Base-by-base conservation (phyloP, 495 filamentous ascomycete species). In the Aspergillus nanangensis region DNA sequence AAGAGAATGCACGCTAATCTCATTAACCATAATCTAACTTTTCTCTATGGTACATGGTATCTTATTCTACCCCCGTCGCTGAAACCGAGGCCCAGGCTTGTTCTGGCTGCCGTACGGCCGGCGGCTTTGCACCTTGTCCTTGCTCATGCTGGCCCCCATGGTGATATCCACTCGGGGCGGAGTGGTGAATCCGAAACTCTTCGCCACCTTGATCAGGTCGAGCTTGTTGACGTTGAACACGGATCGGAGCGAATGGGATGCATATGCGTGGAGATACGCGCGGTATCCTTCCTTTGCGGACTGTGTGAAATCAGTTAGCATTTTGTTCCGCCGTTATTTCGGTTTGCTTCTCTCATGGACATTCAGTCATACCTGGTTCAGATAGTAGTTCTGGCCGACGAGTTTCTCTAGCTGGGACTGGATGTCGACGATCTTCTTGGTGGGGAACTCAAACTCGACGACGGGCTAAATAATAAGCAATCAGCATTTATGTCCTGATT, bases 221-320 rank as follows among this genome's bases (percentile, higher is more conserved):
- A 98, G 77, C 64, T 94, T 93, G 60, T 96, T 73, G 21, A 98
- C 82, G 61, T 98, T 90, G 59, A 95, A 98, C 25, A 96, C 86
- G 10, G 87, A 86, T 24, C 92, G 82, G 39, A 96, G 77, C 45
- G 82, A 86, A 66, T 98, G 93, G 21, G 85, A 90, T 14, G 92
- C 90, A 50, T 98, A 98, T 0, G 93, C 93, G 54, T 96, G 87
- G 11, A 98, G 78, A 61, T 98, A 98, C 10, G 87, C 87, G 23
- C 85, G 78, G 57, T 84, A 87, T 31, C 80, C 82, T 51, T 84
- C 81, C 62, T 86, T 86, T 33, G 82, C 82, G 21, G 80, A 83
- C 69, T 75, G 45, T 24, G 41, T 25, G 19, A 45, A 24, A 21
- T 36, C 35, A 25, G 42, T 66, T 34, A 63, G 53, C 47, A 50